A percentile compares a stretch with the other conserved stretches of the same genome.
Conservation (phyloP, 164 flowering plant species). For the Berberis thunbergii region DNA sequence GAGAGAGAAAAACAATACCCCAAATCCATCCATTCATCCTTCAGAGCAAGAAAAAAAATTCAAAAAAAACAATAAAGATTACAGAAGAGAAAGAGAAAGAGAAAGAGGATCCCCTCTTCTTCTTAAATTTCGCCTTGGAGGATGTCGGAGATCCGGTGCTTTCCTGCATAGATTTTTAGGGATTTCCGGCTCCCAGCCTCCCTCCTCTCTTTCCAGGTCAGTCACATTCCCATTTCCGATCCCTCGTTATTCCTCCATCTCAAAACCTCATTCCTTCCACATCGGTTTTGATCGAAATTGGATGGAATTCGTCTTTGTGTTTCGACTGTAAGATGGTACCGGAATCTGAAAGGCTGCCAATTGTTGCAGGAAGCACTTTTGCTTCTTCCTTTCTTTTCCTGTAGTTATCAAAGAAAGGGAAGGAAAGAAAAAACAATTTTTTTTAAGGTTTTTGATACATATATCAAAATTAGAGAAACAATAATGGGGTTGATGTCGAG, state of each 20-base stretch:
- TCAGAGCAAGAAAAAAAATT: background rate
- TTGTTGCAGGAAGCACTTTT: no score
- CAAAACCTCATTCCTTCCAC: no score
- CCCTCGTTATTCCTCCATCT: no score
- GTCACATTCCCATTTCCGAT: background rate
- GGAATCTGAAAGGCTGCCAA: background rate
- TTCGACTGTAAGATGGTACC: background rate
- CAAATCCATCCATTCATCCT: no score
- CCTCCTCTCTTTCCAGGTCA: background rate
- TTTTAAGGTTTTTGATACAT: no score
- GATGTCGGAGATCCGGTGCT: background rate
- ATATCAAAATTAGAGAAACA: background rate
- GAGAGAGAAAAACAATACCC: background rate
- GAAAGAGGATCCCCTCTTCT: background rate
- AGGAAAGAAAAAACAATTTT: no score
- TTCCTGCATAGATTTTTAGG: background rate
- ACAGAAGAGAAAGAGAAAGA: background rate
- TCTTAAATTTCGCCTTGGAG: background rate
- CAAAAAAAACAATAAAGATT: background rate
- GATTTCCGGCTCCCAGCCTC: background rate
- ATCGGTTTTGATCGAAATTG: no score
- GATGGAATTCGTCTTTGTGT: background rate
- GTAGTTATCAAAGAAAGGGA: no score
- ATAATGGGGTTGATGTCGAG: slow-evolving; percentile 76
- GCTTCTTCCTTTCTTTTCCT: no score